phyloP scores from a whole-genome alignment of 306 rosid genomes.

The Begonia peltatifolia region DNA sequence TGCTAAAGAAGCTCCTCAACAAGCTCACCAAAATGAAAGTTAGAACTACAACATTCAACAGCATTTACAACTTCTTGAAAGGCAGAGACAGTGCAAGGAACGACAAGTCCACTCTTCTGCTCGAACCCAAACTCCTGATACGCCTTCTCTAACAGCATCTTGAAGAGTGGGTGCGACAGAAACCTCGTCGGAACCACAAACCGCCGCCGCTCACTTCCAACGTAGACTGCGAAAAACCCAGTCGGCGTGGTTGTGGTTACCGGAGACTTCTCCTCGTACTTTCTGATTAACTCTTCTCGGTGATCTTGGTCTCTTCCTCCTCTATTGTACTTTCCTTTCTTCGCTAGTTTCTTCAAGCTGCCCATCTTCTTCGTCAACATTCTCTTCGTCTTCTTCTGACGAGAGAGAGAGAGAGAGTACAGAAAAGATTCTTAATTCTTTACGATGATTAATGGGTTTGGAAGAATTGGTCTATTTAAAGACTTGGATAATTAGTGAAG shows the following conservation, averaged over 20 bases:
- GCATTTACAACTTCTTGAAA: constrained; percentile 66
- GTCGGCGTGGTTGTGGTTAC: constrained; percentile 33
- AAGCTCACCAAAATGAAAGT: constrained; percentile 55
- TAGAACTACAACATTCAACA: constrained; percentile 53
- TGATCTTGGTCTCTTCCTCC: neutral
- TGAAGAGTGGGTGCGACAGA: constrained; percentile 80
- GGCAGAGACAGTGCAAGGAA: constrained; percentile 63
- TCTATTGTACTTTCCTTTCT: constrained; percentile 25
- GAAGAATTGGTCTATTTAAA: neutral
- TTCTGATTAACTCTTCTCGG: neutral
- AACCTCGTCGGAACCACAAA: constrained; percentile 61
- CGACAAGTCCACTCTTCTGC: constrained; percentile 55
- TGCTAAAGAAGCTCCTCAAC: constrained; percentile 43
- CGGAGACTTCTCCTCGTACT: constrained; percentile 18
- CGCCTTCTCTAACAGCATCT: constrained; percentile 70
- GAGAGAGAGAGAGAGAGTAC: too few species aligned
- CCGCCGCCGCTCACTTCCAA: constrained; percentile 58
- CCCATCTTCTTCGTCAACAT: constrained; percentile 58
- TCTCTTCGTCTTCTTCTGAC: neutral
- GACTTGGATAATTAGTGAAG: neutral
- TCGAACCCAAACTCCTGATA: constrained; percentile 68
- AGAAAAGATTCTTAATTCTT: neutral
- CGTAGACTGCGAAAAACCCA: constrained; percentile 64
- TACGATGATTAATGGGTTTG: neutral
- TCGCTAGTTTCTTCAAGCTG: constrained; percentile 49